Percentiles rank a stretch among this genome's conserved stretches.
These are phyloP conservation scores for Sonneratia caseolaris DNA, from an alignment of 345 rosid genomes.

Conservation along the genomic window DNA sequence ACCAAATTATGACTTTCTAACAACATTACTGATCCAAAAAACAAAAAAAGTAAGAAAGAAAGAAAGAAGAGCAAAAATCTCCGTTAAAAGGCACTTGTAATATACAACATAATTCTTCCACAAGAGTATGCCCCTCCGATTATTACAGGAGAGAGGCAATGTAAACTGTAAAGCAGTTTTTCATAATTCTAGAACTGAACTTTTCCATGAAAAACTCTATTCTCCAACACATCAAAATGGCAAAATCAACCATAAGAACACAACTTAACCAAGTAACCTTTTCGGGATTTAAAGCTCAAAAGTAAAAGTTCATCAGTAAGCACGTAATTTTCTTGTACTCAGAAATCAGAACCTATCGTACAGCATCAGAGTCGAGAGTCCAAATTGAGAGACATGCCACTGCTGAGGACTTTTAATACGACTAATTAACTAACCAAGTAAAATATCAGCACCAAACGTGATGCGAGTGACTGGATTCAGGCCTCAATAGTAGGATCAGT, in stretches of 20 bases:
- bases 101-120: no score
- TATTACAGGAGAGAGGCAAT: neutral
- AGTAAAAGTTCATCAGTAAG: neutral
- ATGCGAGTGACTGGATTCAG: no score
- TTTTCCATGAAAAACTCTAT: neutral
- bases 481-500: neutral
- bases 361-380: neutral
- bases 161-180: neutral
- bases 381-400: neutral
- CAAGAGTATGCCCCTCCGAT: neutral
- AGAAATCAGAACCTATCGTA: neutral
- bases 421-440: neutral
- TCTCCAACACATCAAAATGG: neutral
- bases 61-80: no score
- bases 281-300: neutral
- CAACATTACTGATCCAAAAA: no score
- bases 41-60: no score
- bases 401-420: neutral
- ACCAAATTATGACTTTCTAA: no score
- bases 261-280: neutral
- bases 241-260: neutral
- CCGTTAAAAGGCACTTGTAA: no score
- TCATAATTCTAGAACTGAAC: no score
- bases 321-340: neutral
- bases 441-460: no score